phyloP scores from a whole-genome alignment of 2,329 filamentous ascomycete species.

The Penicillium sp. region DNA sequence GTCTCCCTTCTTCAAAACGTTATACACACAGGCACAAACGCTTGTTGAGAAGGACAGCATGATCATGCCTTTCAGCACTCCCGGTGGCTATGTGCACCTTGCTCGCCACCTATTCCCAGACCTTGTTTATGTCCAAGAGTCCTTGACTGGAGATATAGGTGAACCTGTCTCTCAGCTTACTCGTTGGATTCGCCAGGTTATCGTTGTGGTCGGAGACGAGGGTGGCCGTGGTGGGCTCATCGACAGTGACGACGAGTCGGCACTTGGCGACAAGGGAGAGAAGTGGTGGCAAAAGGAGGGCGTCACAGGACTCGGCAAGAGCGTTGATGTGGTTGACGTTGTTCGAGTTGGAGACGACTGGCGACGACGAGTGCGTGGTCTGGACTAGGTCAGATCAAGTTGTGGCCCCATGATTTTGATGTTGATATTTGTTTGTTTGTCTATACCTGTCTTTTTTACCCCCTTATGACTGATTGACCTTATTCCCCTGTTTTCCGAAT shows the following conservation, averaged over 20 bases:
- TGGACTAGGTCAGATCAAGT: conserved; percentile 40
- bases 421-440: conserved; percentile 25
- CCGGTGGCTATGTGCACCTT: conserved; percentile 80
- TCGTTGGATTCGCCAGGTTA: conserved; percentile 60
- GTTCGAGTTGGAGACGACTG: conserved; percentile 82
- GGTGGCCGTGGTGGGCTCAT: conserved; percentile 70
- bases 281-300: conserved; percentile 67
- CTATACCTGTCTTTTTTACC: conserved; percentile 19
- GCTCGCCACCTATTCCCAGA: conserved; percentile 82
- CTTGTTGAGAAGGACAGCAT: conserved; percentile 82
- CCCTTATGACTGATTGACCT: conserved; percentile 25
- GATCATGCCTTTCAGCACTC: conserved; percentile 83
- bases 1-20: conserved; percentile 68
- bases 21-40: conserved; percentile 74
- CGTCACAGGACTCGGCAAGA: conserved; percentile 79
- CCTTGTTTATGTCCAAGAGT: conserved; percentile 83
- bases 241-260: conserved; percentile 67
- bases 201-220: conserved; percentile 58
- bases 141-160: conserved; percentile 72
- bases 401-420: conserved; percentile 17
- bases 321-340: conserved; percentile 83
- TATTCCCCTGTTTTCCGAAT: conserved; percentile 21
- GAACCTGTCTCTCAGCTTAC: conserved; percentile 66
- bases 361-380: conserved; percentile 71
- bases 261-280: conserved; percentile 38